These are phyloP conservation scores for Hericium alpestre DNA, from an alignment of 768 basidiomycete genomes.

Conservation along the genomic window DNA sequence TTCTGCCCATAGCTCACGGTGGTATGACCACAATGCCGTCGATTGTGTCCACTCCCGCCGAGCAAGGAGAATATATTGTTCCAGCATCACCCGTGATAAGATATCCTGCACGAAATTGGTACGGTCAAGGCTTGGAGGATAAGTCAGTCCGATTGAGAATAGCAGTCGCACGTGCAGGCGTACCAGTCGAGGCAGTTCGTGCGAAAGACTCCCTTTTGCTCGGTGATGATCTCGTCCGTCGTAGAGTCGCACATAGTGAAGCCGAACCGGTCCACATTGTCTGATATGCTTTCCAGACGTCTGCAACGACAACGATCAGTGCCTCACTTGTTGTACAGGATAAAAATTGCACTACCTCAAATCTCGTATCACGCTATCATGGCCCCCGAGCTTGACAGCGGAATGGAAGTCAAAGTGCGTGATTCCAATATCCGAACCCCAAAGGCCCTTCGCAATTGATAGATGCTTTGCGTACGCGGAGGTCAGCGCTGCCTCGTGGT, in stretches of 20 bases:
- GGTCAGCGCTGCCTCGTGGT: slow-evolving; percentile 82
- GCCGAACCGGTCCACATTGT: slow-evolving; percentile 69
- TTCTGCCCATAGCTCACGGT: slow-evolving; percentile 95
- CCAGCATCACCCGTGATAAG: slow-evolving; percentile 69
- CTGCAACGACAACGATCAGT: slow-evolving; percentile 23
- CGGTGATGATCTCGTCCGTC: slow-evolving; percentile 64
- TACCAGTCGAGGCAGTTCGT: slow-evolving; percentile 95
- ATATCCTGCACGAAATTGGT: slow-evolving; percentile 98
- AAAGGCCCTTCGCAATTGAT: slow-evolving; percentile 46
- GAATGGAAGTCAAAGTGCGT: slow-evolving; percentile 95
- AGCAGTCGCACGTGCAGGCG: neutral
- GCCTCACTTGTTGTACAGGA: too few species aligned
- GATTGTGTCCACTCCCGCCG: slow-evolving; percentile 68
- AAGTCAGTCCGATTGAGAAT: neutral
- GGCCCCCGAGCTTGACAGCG: slow-evolving; percentile 68
- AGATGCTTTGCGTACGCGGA: slow-evolving; percentile 77
- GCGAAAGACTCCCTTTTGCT: slow-evolving; percentile 86
- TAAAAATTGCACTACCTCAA: slow-evolving; percentile 30
- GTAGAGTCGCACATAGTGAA: slow-evolving; percentile 72
- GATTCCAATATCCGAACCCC: slow-evolving; percentile 62
- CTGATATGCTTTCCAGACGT: slow-evolving; percentile 45
- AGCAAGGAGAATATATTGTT: slow-evolving; percentile 72
- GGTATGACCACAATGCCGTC: slow-evolving; percentile 67
- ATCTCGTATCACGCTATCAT: slow-evolving; percentile 75
- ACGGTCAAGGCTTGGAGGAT: slow-evolving; percentile 67